A percentile compares a stretch with the other conserved stretches of the same genome.
These are phyloP conservation scores for Starmerella potacharoeniae DNA, from an alignment of 805 yeast species.

Conservation along the genomic window DNA sequence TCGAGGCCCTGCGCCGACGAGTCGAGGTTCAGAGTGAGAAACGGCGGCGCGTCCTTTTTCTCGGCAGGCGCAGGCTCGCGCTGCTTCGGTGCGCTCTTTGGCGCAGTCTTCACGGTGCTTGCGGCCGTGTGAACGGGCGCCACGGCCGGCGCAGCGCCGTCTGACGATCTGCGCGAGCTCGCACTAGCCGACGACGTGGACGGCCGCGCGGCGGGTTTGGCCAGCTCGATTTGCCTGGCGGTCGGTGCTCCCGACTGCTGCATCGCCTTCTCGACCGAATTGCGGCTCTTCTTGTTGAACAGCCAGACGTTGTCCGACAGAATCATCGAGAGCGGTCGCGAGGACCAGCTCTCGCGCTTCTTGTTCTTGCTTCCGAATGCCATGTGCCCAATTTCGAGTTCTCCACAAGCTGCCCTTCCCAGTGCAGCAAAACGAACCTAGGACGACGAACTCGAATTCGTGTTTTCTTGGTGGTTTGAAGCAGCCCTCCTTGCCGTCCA, in stretches of 20 bases:
- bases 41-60: slow-evolving; percentile 8
- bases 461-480: not conserved
- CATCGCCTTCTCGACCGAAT: slow-evolving; percentile 7
- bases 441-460: not conserved
- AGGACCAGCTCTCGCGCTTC: slow-evolving; percentile 18
- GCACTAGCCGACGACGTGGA: not conserved
- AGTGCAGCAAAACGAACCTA: not conserved
- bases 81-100: not conserved
- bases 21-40: slow-evolving; percentile 14
- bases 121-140: not conserved
- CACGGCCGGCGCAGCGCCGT: not conserved
- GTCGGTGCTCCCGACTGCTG: slow-evolving; percentile 1
- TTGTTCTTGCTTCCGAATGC: slow-evolving; percentile 14
- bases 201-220: not conserved
- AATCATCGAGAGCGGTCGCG: slow-evolving; percentile 19
- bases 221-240: not conserved
- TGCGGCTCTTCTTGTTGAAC: slow-evolving; percentile 10
- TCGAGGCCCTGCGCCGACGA: slow-evolving; percentile 5
- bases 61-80: not conserved
- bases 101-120: not conserved
- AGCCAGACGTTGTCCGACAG: slow-evolving; percentile 17
- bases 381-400: slow-evolving; percentile 2
- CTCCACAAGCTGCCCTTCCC: not conserved
- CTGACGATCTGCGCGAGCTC: not conserved
- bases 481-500: not conserved